phyloP scores from a whole-genome alignment of 345 rosid genomes.

The Populus simonii region DNA sequence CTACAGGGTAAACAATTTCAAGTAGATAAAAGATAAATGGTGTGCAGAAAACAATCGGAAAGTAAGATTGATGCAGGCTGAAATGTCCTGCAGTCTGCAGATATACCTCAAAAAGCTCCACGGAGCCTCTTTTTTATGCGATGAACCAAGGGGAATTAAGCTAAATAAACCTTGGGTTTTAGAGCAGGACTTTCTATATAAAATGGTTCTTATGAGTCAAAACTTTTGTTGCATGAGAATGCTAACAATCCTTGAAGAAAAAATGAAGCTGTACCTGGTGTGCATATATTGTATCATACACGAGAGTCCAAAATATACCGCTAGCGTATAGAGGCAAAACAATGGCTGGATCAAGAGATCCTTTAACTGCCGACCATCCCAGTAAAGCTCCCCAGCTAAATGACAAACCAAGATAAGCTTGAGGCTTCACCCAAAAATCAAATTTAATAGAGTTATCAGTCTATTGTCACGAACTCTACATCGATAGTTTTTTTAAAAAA shows the following conservation, averaged over 20 bases:
- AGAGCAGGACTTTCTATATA: background rate
- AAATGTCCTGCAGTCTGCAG: no score
- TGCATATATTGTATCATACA: slow-evolving; percentile 92
- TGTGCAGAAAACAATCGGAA: no score
- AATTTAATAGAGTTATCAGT: background rate
- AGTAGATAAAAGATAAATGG: no score
- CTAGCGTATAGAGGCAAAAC: slow-evolving; percentile 71
- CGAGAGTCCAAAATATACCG: slow-evolving; percentile 92
- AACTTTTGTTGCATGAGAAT: background rate
- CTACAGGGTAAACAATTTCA: no score
- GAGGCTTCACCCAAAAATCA: slow-evolving; percentile 60
- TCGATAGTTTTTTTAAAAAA: background rate
- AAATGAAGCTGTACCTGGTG: slow-evolving; percentile 60
- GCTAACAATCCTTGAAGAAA: background rate
- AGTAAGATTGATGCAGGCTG: no score
- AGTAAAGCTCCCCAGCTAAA: slow-evolving; percentile 91
- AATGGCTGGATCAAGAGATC: slow-evolving; percentile 64
- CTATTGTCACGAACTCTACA: background rate
- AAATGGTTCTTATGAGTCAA: background rate
- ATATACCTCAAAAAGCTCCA: no score
- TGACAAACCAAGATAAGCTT: slow-evolving; percentile 83
- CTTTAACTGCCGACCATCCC: slow-evolving; percentile 82
- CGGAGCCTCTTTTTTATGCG: no score
- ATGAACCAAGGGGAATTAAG: no score
- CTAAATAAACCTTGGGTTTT: background rate